These are phyloP conservation scores for Agaricus subrufescens DNA, from an alignment of 768 basidiomycete genomes.

Conservation along the genomic window DNA sequence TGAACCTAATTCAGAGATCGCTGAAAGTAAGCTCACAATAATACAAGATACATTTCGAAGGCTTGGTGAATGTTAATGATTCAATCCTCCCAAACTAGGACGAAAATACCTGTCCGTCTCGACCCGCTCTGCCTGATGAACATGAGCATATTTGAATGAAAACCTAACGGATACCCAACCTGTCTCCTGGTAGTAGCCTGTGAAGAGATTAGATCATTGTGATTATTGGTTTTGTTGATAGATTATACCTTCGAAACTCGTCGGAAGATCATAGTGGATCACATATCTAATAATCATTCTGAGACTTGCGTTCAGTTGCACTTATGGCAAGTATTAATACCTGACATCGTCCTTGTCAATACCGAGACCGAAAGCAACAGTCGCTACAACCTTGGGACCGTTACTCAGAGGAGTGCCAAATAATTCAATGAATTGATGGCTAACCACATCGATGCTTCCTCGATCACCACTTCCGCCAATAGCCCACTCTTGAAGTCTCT, in stretches of 20 bases:
- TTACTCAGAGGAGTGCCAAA: not conserved
- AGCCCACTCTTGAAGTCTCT: conserved; percentile 58
- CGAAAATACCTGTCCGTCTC: conserved; percentile 60
- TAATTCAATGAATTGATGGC: conserved; percentile 16
- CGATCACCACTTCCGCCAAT: conserved; percentile 41
- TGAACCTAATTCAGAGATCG: not conserved
- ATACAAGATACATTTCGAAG: conserved; percentile 77
- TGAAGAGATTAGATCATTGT: not conserved
- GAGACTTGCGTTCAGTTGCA: not conserved
- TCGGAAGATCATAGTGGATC: conserved; percentile 78
- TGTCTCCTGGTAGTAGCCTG: conserved; percentile 87
- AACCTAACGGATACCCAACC: conserved; percentile 31
- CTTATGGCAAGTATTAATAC: conserved; percentile 22
- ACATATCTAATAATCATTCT: conserved; percentile 45
- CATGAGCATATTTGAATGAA: conserved; percentile 4
- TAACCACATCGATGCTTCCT: conserved; percentile 59
- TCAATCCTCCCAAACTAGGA: not conserved
- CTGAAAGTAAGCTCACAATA: conserved; percentile 51
- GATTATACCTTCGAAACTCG: conserved; percentile 70
- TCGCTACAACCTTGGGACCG: conserved; percentile 60
- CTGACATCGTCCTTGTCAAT: conserved; percentile 81
- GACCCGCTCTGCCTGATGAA: conserved; percentile 64
- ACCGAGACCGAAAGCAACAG: conserved; percentile 83
- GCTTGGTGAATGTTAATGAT: conserved; percentile 31
- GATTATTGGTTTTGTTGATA: not conserved